Evolutionary conservation across 176 grass and related monocot species (phyloP).

Genomic region (Microstegium vimineum): DNA sequence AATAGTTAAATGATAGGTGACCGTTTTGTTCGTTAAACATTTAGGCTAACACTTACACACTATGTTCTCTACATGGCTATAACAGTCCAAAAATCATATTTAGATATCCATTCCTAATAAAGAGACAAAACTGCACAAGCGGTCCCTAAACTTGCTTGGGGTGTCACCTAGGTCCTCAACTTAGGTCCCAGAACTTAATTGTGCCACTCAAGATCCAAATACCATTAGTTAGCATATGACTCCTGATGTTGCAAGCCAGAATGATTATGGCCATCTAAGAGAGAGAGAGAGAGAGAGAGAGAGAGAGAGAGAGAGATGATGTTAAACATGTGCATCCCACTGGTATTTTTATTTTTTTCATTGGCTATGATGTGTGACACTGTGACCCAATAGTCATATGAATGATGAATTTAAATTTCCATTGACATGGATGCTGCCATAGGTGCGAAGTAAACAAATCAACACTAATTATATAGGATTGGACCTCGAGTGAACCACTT

Average conservation of each 20-base stretch:
- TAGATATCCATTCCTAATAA: background rate
- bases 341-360: background rate
- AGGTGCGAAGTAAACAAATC: background rate
- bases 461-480: background rate
- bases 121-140: background rate
- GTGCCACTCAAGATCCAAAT: background rate
- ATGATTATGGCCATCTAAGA: background rate
- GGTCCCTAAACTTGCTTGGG: background rate
- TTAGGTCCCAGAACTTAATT: background rate
- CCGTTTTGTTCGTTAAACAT: too few relatives aligned
- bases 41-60: background rate
- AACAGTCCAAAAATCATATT: background rate
- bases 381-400: background rate
- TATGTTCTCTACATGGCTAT: background rate
- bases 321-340: background rate
- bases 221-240: background rate
- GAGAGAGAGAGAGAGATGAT: too few relatives aligned
- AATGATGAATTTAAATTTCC: background rate
- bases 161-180: background rate
- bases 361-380: background rate
- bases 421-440: background rate
- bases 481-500: background rate
- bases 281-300: too few relatives aligned
- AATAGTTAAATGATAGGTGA: too few relatives aligned
- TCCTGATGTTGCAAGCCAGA: background rate